phyloP scores from a whole-genome alignment of 495 filamentous ascomycete species.

The Penicillium taxi region DNA sequence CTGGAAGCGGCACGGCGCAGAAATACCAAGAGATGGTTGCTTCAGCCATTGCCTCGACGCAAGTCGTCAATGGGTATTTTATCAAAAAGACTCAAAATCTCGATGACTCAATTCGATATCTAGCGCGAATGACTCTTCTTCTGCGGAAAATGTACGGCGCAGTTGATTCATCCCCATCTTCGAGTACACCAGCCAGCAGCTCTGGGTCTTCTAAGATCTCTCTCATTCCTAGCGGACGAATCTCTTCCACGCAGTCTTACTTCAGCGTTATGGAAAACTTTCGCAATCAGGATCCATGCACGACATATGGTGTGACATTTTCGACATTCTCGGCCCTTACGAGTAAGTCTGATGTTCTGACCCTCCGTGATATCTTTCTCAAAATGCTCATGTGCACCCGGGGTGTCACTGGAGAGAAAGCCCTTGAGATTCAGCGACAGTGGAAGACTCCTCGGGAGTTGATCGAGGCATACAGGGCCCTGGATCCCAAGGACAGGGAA shows the following conservation, averaged over 20 bases:
- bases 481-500: constrained; percentile 40
- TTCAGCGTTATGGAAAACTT: constrained; percentile 56
- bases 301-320: constrained; percentile 61
- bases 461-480: constrained; percentile 56
- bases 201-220: constrained; percentile 10
- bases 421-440: constrained; percentile 65
- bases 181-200: constrained; percentile 1
- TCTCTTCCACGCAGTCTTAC: constrained; percentile 61
- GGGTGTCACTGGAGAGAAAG: constrained; percentile 73
- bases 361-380: constrained; percentile 65
- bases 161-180: constrained; percentile 18
- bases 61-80: constrained; percentile 77
- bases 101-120: constrained; percentile 74
- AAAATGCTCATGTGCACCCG: constrained; percentile 85
- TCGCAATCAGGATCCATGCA: constrained; percentile 35
- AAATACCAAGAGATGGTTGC: constrained; percentile 59
- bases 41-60: constrained; percentile 69
- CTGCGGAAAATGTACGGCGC: constrained; percentile 58
- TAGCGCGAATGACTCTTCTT: constrained; percentile 65
- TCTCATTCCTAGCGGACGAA: constrained; percentile 56
- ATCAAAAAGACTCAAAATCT: constrained; percentile 68
- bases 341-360: constrained; percentile 66
- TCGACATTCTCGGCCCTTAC: constrained; percentile 61
- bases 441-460: constrained; percentile 69
- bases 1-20: constrained; percentile 24